Evolutionary conservation across 306 rosid species (phyloP), one percentile per base, ranked within the genome.

Genomic region (Oemleria cerasiformis): DNA sequence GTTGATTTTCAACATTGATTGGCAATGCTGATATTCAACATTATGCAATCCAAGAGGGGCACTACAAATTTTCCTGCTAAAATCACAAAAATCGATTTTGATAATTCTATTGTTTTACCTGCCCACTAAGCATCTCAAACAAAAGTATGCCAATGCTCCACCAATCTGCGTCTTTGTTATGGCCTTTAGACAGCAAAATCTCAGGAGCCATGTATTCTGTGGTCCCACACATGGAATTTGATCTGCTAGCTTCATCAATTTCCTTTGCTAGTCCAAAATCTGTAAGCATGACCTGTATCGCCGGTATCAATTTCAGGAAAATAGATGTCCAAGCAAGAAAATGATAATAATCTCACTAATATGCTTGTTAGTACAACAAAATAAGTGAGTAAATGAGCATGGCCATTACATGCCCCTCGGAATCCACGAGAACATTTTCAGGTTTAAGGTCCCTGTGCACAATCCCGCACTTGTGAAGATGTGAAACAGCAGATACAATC

Each of bases 381-480:
- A 30, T 30, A 30, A 78, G 56, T n/a, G 38, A 67, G 68, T 36
- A 41, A 69, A 74, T 67, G 30, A 57, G 51, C 79, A 78, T 60
- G 47, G 77, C 13, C 76, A 87, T 86, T 86, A 94, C 97, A 86
- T 94, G 98, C 38, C 98, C 98, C 65, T 91, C 84, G 23, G 95
- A 78, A 43, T 91, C 97, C 95, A 94, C 81, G 56, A 94, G 96
- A 80, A 89, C 92, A 74, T 94, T 94, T 79, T 94, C 98, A 41
- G 98, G 98, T 74, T 93, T 93, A 79, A 93, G 97, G 77, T 93
- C 98, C 43, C 97, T 90, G 71, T 91, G 98, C 83, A 94, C 95
- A 40, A 94, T 91, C 72, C 98, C 96, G 16, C 82, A 70, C 68
- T 74, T 81, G 79, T 94, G 98, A 80, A 93, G 98, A 81, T 90